Evolutionary conservation across 1,284 basidiomycete genomes (phyloP), one percentile per base, ranked within the genome.

Genomic region (Sanguinoderma infundibulare): DNA sequence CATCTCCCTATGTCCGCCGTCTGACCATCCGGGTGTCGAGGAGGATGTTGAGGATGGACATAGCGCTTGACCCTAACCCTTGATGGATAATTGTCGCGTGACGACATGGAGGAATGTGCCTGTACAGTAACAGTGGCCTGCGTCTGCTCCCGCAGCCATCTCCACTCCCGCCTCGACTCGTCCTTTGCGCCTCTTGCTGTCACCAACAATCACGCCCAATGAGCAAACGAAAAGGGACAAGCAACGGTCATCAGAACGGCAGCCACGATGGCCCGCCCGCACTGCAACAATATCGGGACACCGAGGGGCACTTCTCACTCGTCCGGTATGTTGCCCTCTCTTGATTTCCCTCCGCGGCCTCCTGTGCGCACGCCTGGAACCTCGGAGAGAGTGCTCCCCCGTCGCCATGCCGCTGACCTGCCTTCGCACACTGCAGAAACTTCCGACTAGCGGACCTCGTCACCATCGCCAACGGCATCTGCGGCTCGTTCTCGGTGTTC

Each of bases 381-480:
- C n/a, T n/a, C n/a, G n/a, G 15, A 40, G 35, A 53, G 34, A 39
- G 32, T 5, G 32, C n/a, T 20, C n/a, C n/a, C 20, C 12, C 15
- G 22, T 35, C 34, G 32, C 12, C 49, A 22, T 36, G 20, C 32
- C 12, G 15, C 17, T 51, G 8, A 51, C 30, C 30, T 51, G 3
- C 30, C n/a, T 20, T 12, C 20, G 3, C 32, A 2, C 54, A 44
- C n/a, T 55, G 36, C 71, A 98, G 97, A 70, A 99, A 98, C 78
- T 99, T 99, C 75, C 95, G 96, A 61, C 87, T 99, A 36, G 97
- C 97, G 69, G 97, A 99, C 79, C 86, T 98, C 49, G 95, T 99
- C 72, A 99, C 97, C n/a, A 95, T 99, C 67, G 97, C 98, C 91
- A 99, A 99, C 74, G 98, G 98, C 42, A 94, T 99, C 75, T 99